Conservation (phyloP, 805 yeast genomes). For the Metschnikowia shivogae region DNA sequence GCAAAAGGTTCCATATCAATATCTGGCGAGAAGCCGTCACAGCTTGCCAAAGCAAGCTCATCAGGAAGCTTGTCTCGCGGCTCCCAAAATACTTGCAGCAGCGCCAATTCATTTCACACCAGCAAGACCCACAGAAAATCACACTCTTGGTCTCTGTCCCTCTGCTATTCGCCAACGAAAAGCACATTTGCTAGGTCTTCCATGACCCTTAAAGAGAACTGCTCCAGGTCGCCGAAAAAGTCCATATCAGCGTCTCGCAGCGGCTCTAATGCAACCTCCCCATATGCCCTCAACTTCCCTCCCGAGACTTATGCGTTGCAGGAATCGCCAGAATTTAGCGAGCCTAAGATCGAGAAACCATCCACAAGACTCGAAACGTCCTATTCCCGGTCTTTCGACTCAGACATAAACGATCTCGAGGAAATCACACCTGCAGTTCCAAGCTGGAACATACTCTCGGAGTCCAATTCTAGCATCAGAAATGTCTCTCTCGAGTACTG, state of each 20-base stretch:
- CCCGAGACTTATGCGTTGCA: not conserved
- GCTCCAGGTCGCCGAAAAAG: not conserved
- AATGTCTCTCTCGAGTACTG: constrained; percentile 31
- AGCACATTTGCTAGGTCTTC: not conserved
- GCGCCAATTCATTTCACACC: not conserved
- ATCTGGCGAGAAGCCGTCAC: too few species aligned
- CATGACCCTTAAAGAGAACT: not conserved
- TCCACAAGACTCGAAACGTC: not conserved
- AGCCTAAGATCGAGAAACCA: not conserved
- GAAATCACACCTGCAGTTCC: constrained; percentile 8
- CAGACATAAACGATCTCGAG: constrained; percentile 12
- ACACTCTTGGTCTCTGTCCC: constrained; percentile 1
- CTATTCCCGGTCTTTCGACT: not conserved
- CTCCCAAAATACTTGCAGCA: too few species aligned
- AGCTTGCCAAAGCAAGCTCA: not conserved
- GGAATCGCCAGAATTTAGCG: not conserved
- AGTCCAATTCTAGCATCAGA: not conserved
- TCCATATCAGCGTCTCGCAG: not conserved
- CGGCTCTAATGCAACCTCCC: not conserved
- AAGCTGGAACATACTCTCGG: not conserved
- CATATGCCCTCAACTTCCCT: not conserved
- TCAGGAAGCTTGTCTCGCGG: not conserved
- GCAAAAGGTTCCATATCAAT: too few species aligned
- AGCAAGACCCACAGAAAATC: not conserved
- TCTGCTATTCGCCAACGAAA: not conserved